Base-by-base conservation (phyloP, 169 alveolate species). In the Cryptosporidium meleagridis region DNA sequence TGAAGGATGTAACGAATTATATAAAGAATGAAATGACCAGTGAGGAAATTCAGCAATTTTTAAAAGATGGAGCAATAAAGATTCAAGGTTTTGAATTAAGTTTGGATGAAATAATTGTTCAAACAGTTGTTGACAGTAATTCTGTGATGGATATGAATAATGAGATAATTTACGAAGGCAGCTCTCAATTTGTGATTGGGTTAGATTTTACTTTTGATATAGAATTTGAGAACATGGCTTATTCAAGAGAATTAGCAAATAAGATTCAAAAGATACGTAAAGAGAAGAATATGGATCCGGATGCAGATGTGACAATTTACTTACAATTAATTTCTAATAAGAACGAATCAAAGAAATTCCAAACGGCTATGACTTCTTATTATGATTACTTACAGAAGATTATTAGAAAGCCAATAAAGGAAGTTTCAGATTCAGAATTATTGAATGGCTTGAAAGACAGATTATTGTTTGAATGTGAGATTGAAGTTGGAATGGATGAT, bases 261-360 rank as follows among this genome's bases (percentile, higher is more conserved):
- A 91, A 93, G 84, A 91, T 95, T 58, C 96, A 95, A 85, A 95
- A 95, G 89, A 86, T 92, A 39, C 92, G 96, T 89, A 94, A 95
- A 84, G 75, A 65, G 29, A 80, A 80, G 45, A 80, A 80, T 61
- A 80, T 80, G 89, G 89, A 80, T 62, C 89, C 89, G 10, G 75
- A 80, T 45, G 73, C 75, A n/a, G 45, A 80, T 80, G 75, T 80
- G 3, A 65, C 61, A 12, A 80, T 80, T 14, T 65, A 39, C 31
- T 23, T 80, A 31, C 65, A 80, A 48, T 29, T 62, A 33, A 44
- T 80, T 21, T 23, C 45, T 7, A 61, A 37, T 7, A 29, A 21
- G 3, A 41, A 65, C 6, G 33, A 26, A 23, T 29, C 21, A n/a
- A 65, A 69, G n/a, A 61, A 39, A 14, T 80, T 80, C 23, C 21